Percentiles rank a stretch among this genome's conserved stretches.
Evolutionary conservation across 208 protist genomes (phyloP).

Genomic region (Leptomonas seymouri): DNA sequence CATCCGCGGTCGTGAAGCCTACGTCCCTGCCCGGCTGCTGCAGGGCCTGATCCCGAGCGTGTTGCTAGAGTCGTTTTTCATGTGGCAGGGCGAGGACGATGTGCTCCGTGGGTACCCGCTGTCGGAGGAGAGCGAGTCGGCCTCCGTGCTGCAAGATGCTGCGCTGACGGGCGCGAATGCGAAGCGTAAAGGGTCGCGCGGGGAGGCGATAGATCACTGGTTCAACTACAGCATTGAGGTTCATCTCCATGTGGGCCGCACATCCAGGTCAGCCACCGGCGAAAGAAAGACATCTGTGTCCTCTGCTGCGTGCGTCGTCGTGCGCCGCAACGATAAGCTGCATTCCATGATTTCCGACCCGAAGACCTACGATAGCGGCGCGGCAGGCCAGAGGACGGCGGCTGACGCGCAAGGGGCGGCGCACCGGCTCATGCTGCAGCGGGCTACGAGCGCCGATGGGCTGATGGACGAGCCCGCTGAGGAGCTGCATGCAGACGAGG

Average conservation of each 20-base stretch:
- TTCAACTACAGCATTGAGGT: conserved; percentile 76
- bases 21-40: conserved; percentile 73
- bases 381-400: conserved; percentile 4
- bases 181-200: not conserved
- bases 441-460: conserved; percentile 20
- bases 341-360: conserved; percentile 33
- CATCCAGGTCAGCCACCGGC: not conserved
- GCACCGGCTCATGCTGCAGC: conserved; percentile 32
- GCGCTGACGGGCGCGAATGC: conserved; percentile 8
- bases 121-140: conserved; percentile 27
- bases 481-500: conserved; percentile 10
- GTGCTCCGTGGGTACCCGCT: conserved; percentile 72
- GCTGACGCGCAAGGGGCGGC: conserved; percentile 12
- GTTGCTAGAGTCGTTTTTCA: conserved; percentile 79
- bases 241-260: conserved; percentile 24
- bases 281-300: not conserved
- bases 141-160: conserved; percentile 22
- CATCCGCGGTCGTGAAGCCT: conserved; percentile 65
- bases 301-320: conserved; percentile 26
- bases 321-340: conserved; percentile 37
- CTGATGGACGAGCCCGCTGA: conserved; percentile 2
- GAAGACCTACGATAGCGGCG: not conserved
- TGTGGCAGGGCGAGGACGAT: conserved; percentile 85
- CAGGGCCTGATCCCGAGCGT: conserved; percentile 75
- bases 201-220: conserved; percentile 56